Evolutionary conservation across 2,329 filamentous ascomycete species (phyloP).

Genomic region (Thielaviopsis musarum): DNA sequence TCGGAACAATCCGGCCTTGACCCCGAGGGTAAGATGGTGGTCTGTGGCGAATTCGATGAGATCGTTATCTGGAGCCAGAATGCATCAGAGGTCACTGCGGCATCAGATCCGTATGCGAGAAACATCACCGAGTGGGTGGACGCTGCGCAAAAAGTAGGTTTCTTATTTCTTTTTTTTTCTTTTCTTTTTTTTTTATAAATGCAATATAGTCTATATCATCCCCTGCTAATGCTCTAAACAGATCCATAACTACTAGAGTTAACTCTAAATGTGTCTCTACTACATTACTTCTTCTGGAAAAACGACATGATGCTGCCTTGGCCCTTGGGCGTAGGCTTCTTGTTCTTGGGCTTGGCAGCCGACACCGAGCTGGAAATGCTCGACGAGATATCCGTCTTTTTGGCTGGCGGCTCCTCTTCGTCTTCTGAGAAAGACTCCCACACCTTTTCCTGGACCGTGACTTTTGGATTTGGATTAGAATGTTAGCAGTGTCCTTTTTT

Average conservation of each 20-base stretch:
- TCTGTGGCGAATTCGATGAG: slow-evolving; percentile 53
- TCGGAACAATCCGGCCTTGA: slow-evolving; percentile 16
- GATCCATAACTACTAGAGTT: neutral
- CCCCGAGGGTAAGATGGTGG: slow-evolving; percentile 40
- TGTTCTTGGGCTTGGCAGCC: slow-evolving; percentile 38
- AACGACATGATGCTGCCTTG: slow-evolving; percentile 87
- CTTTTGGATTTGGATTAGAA: slow-evolving; percentile 25
- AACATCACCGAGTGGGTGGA: slow-evolving; percentile 67
- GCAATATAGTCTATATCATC: too few relatives aligned
- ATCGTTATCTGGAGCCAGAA: slow-evolving; percentile 80
- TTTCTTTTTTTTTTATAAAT: neutral
- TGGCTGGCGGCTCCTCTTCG: slow-evolving; percentile 40
- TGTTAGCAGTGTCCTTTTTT: neutral
- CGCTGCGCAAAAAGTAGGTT: slow-evolving; percentile 46
- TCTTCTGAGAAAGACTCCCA: slow-evolving; percentile 96
- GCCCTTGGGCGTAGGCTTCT: slow-evolving; percentile 41
- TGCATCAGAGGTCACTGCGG: slow-evolving; percentile 32
- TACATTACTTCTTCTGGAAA: slow-evolving; percentile 59
- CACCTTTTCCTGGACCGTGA: slow-evolving; percentile 65
- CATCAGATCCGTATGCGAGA: slow-evolving; percentile 53
- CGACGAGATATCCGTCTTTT: slow-evolving; percentile 31
- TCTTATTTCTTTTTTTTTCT: neutral
- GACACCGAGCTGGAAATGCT: slow-evolving; percentile 29
- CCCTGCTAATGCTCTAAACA: neutral
- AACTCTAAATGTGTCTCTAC: neutral